A percentile compares a stretch with the other conserved stretches of the same genome.
Conservation (phyloP, 768 basidiomycete genomes). For the Krasilnikovozyma curviuscula region DNA sequence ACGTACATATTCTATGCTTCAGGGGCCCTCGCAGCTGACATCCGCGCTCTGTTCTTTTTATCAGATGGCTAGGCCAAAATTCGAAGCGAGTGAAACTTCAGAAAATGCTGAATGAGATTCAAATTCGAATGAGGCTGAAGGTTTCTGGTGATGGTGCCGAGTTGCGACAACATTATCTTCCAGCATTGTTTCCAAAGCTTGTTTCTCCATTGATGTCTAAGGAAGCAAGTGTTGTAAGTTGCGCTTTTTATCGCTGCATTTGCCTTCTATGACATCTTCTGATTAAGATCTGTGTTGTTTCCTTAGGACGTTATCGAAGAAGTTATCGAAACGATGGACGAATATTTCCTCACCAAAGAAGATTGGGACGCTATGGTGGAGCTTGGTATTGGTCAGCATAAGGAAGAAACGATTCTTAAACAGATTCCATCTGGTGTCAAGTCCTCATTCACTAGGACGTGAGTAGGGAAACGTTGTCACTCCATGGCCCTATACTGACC, state of each 20-base stretch:
- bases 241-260: not conserved
- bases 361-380: slow-evolving; percentile 96
- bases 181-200: slow-evolving; percentile 63
- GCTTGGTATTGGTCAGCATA: slow-evolving; percentile 64
- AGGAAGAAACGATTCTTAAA: slow-evolving; percentile 57
- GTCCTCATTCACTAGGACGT: slow-evolving; percentile 68
- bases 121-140: slow-evolving; percentile 84
- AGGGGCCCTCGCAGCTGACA: not conserved
- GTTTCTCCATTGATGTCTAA: slow-evolving; percentile 56
- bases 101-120: slow-evolving; percentile 68
- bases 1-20: slow-evolving; percentile 22
- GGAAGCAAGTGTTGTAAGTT: slow-evolving; percentile 47
- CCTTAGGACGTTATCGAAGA: slow-evolving; percentile 54
- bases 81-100: slow-evolving; percentile 71
- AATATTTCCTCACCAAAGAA: slow-evolving; percentile 77
- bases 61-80: slow-evolving; percentile 92
- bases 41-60: not conserved
- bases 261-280: not conserved
- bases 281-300: not conserved
- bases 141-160: slow-evolving; percentile 78
- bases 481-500: too few species aligned
- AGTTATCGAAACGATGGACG: slow-evolving; percentile 76
- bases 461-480: too few species aligned
- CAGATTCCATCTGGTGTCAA: slow-evolving; percentile 68
- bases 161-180: slow-evolving; percentile 78